These are phyloP conservation scores for Dictyostelium brefeldianum DNA, from an alignment of 78 protist genomes.

Conservation along the genomic window DNA sequence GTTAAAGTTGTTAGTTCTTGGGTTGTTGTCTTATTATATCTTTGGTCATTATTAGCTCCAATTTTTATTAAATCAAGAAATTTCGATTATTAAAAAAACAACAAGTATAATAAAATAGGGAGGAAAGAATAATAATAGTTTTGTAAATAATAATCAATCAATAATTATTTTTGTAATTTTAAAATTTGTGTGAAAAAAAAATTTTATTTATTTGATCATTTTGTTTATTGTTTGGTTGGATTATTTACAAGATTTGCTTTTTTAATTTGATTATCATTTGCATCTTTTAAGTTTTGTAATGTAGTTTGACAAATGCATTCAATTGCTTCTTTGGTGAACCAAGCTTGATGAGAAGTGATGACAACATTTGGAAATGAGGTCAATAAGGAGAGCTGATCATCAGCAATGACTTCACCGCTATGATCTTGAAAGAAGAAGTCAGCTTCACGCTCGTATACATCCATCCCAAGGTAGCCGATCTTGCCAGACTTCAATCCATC, in stretches of 20 bases:
- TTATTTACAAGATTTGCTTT: conserved; percentile 5
- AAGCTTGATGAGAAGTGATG: conserved; percentile 94
- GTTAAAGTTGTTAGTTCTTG: conserved; percentile 80
- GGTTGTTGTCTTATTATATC: conserved; percentile 66
- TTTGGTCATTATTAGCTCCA: conserved; percentile 88
- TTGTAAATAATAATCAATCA: not conserved
- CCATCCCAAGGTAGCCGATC: conserved; percentile 89
- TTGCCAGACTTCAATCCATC: conserved; percentile 82
- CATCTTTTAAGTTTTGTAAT: conserved; percentile 41
- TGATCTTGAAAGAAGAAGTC: conserved; percentile 88
- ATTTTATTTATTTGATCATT: not conserved
- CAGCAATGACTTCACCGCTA: conserved; percentile 59
- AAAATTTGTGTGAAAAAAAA: too few relatives aligned
- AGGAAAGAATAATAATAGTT: too few relatives aligned
- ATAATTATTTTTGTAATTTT: too few relatives aligned
- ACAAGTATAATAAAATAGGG: not conserved
- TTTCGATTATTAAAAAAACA: conserved; percentile 55
- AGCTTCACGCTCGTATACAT: conserved; percentile 93
- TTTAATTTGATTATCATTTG: not conserved
- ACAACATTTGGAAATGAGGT: conserved; percentile 80
- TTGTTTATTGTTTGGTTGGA: conserved; percentile 14
- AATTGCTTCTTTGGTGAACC: conserved; percentile 91
- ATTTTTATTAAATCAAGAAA: conserved; percentile 53
- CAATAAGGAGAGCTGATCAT: conserved; percentile 84
- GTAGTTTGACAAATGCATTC: conserved; percentile 84